phyloP scores from a whole-genome alignment of 257 asterid genomes.

The Voacanga thouarsii region DNA sequence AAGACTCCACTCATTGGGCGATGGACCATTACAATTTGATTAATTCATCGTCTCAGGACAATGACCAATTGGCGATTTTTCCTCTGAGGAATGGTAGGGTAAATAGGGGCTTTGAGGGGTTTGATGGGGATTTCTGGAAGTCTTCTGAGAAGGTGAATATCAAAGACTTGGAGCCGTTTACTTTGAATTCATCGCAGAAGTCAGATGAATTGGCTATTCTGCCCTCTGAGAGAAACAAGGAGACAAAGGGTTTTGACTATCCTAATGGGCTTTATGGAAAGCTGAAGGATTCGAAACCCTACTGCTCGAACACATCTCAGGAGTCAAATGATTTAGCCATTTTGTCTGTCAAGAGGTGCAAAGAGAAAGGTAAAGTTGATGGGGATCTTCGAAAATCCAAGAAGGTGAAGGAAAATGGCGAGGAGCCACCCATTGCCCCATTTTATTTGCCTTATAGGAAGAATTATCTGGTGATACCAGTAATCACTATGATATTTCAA shows the following conservation, averaged over 20 bases:
- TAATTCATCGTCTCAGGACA: slow-evolving; percentile 42
- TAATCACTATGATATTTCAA: slow-evolving; percentile 46
- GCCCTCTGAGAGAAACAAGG: slow-evolving; percentile 23
- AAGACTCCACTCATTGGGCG: slow-evolving; percentile 47
- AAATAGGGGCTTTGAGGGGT: slow-evolving; percentile 35
- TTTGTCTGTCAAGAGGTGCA: slow-evolving; percentile 28
- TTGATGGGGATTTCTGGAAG: slow-evolving; percentile 46
- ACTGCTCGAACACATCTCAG: slow-evolving; percentile 42
- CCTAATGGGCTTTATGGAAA: background rate
- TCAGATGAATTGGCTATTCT: slow-evolving; percentile 37
- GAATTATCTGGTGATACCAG: slow-evolving; percentile 71
- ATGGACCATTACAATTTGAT: slow-evolving; percentile 21
- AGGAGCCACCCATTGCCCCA: slow-evolving; percentile 84
- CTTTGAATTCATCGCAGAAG: slow-evolving; percentile 45
- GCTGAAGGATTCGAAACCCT: slow-evolving; percentile 11
- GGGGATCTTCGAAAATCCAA: slow-evolving; percentile 36
- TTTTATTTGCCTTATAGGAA: slow-evolving; percentile 88
- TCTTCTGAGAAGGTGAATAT: slow-evolving; percentile 42
- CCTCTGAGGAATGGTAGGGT: slow-evolving; percentile 34
- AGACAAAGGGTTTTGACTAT: background rate
- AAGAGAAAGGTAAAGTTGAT: slow-evolving; percentile 22
- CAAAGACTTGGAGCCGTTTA: slow-evolving; percentile 1
- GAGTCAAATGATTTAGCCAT: slow-evolving; percentile 45
- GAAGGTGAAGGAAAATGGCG: slow-evolving; percentile 45
- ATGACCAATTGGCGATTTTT: slow-evolving; percentile 30